A percentile compares a stretch with the other conserved stretches of the same genome.
Evolutionary conservation across 139 green algal species (phyloP).

Genomic region (Eudorina sp.): DNA sequence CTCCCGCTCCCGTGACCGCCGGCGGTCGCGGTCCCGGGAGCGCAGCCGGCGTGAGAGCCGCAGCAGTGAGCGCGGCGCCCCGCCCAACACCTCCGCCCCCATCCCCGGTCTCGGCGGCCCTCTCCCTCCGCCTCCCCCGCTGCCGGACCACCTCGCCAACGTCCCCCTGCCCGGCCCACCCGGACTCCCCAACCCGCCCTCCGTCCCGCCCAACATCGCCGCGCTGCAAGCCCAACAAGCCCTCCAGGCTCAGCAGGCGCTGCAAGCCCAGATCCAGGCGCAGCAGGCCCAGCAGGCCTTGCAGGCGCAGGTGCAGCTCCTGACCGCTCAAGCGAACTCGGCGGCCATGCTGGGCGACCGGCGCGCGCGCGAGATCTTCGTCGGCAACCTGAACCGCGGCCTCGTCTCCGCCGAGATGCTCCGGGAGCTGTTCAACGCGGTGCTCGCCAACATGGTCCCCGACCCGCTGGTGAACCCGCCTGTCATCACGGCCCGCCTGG

Average conservation of each 20-base stretch:
- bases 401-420: conserved; percentile 79
- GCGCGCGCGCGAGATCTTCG: conserved; percentile 84
- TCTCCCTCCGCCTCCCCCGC: conserved; percentile 13
- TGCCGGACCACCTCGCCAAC: conserved; percentile 5
- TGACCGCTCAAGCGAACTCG: conserved; percentile 42
- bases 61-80: conserved; percentile 21
- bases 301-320: conserved; percentile 42
- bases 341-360: conserved; percentile 42
- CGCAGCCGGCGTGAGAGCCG: conserved; percentile 15
- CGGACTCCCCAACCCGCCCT: background rate
- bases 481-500: conserved; percentile 76
- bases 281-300: conserved; percentile 45
- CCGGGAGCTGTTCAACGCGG: conserved; percentile 88
- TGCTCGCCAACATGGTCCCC: conserved; percentile 67
- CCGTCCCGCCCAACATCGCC: conserved; percentile 20
- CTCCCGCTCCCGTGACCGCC: conserved; percentile 22
- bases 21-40: conserved; percentile 7
- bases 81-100: background rate
- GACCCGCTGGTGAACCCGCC: conserved; percentile 81
- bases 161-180: conserved; percentile 16
- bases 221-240: conserved; percentile 35
- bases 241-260: conserved; percentile 36
- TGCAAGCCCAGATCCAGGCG: conserved; percentile 29
- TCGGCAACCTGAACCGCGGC: conserved; percentile 89
- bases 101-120: conserved; percentile 36